Evolutionary conservation across 768 basidiomycete genomes (phyloP).

Genomic region (Termitomyces sp.): DNA sequence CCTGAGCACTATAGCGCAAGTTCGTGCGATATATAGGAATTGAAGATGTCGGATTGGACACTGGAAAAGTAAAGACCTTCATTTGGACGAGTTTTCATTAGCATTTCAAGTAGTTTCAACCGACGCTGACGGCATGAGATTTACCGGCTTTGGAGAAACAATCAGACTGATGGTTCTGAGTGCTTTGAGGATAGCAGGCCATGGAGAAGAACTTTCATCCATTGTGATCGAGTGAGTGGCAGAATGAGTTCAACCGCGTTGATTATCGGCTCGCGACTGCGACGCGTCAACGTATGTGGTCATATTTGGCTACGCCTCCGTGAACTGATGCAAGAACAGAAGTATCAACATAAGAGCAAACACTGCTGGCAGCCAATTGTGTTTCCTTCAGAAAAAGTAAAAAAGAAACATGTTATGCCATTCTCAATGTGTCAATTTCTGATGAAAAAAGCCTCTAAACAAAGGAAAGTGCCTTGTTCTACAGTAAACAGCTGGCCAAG

Average conservation of each 20-base stretch:
- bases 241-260: constrained; percentile 36
- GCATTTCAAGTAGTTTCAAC: neutral
- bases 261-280: neutral
- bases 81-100: neutral
- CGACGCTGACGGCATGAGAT: neutral
- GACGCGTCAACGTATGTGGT: neutral
- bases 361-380: no score
- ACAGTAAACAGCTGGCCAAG: no score
- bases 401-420: no score
- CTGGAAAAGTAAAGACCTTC: constrained; percentile 12
- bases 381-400: no score
- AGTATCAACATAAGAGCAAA: no score
- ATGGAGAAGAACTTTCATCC: neutral
- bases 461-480: no score
- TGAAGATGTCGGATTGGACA: neutral
- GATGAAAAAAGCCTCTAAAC: no score
- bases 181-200: constrained; percentile 4
- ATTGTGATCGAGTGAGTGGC: neutral
- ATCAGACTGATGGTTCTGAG: constrained; percentile 5
- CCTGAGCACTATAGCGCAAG: neutral
- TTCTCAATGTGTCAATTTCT: no score
- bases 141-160: constrained; percentile 10
- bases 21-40: constrained; percentile 4
- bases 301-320: neutral
- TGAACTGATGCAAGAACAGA: no score